Evolutionary conservation across 192 early-diverging fungal species (phyloP), one percentile per base, ranked within the genome.

Genomic region (Helicostylum pulchrum): DNA sequence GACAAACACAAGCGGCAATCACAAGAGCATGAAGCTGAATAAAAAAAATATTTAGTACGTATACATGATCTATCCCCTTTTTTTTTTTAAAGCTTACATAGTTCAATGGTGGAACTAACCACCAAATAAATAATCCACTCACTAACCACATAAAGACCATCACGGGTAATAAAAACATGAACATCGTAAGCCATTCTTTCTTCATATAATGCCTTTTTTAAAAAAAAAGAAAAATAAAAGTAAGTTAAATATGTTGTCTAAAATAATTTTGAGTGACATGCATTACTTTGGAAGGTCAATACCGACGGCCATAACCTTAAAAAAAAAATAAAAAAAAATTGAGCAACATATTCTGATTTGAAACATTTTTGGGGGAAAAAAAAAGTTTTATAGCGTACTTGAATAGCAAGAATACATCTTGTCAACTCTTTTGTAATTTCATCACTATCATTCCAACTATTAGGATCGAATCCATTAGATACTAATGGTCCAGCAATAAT

Each of bases 101-200:
- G 42, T 61, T 53, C 11, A 89, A n/a, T 23, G 74, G 67, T 9
- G 79, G 77, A 32, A 84, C 70, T 9, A 85, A n/a, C 26, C 78
- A 76, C 74, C 80, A 91, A 43, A 94, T 80, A 7, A 89, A 74
- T 0, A 87, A 64, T 1, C 85, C 86, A 21, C 83, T 82, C 0
- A 90, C 73, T 36, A 87, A 42, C 90, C 92, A 96, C 89, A 92
- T 93, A 8, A 75, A 73, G 6, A 86, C 54, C 88, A 95, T 92
- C 47, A 94, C 75, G 1, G 95, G 94, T 3, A 90, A 71, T 21
- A 92, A 78, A 59, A 95, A 80, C 58, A 90, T 82, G 7, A 81
- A 62, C 53, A 97, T 65, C 0, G 87, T 85, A 17, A 62, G 61
- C 73, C 81, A 82, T 50, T 94, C 88, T 47, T 81, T 84, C 53